Percentiles rank a stretch among this genome's conserved stretches.
These are phyloP conservation scores for Macrocystidia cucumis DNA, from an alignment of 1,284 basidiomycete species.

Conservation along the genomic window DNA sequence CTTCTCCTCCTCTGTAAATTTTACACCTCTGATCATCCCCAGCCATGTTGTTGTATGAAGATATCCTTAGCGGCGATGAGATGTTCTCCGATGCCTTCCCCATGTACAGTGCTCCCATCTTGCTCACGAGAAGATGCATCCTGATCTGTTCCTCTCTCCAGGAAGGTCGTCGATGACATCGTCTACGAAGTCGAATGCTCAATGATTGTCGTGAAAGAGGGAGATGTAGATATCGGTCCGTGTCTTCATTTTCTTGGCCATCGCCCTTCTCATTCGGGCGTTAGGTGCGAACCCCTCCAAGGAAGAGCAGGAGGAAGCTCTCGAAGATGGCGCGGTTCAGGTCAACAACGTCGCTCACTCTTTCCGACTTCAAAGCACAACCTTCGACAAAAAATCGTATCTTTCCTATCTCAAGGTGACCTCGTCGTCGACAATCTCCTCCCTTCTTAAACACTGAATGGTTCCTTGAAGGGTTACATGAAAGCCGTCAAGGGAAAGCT, in stretches of 20 bases:
- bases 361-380: slow-evolving; percentile 81
- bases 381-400: slow-evolving; percentile 92
- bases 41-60: slow-evolving; percentile 73
- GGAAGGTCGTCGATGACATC: slow-evolving; percentile 78
- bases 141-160: slow-evolving; percentile 23
- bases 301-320: slow-evolving; percentile 80
- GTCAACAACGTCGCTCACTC: slow-evolving; percentile 95
- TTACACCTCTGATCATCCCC: slow-evolving; percentile 16
- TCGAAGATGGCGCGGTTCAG: slow-evolving; percentile 70
- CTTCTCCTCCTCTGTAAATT: slow-evolving; percentile 15
- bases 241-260: slow-evolving; percentile 8
- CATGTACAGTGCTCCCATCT: slow-evolving; percentile 27
- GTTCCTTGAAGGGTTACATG: slow-evolving; percentile 42
- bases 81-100: slow-evolving; percentile 95
- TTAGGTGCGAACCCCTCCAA: slow-evolving; percentile 86
- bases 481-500: slow-evolving; percentile 43
- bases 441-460: slow-evolving; percentile 4
- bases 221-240: slow-evolving; percentile 89
- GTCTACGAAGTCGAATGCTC: slow-evolving; percentile 89
- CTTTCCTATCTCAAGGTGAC: slow-evolving; percentile 81
- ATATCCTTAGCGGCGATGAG: slow-evolving; percentile 81
- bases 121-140: background rate
- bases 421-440: slow-evolving; percentile 1
- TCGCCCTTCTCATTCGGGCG: slow-evolving; percentile 3
- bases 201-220: slow-evolving; percentile 70